Evolutionary conservation across 2,329 filamentous ascomycete species (phyloP), one percentile per base, ranked within the genome.

Genomic region (Torrubiellomyces zombiae): DNA sequence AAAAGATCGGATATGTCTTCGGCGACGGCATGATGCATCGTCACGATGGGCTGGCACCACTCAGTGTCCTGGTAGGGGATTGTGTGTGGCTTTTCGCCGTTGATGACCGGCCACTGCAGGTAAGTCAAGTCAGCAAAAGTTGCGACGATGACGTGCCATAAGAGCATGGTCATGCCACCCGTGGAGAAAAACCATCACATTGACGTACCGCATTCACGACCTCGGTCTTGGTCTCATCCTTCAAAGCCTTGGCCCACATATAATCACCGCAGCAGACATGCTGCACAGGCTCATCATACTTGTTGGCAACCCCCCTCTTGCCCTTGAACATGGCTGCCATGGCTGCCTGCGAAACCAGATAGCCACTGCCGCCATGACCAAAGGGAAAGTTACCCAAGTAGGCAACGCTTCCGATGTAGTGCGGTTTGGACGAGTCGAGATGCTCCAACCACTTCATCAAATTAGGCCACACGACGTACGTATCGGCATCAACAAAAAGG

Each of bases 401-500:
- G 7, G 58, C 53, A 5, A 56, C 44, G 26, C 60, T 63, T 9
- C 66, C 65, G 9, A 69, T 40, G 34, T 67, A 68, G 18, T 53
- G 45, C 21, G 50, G 48, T 26, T 58, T 47, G 3, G 31, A 37
- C 1, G 56, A 47, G 32, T 66, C 47, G 10, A 67, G 38, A 15
- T 35, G 43, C 20, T 42, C 36, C 21, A 70, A 43, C 56, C 60
- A 68, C 18, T 53, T 43, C 16, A 58, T 46, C 14, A 70, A 38
- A 26, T 60, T 67, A 9, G 55, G 47, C 58, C 63, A 65, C 20
- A 65, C 45, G 8, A 69, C 52, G 35, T 69, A 70, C 7, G 63
- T 65, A 39, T 70, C 66, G 24, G 63, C 61, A 26, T 71, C 66
- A 32, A 70, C 53, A 32, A 66, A 70, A 9, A 72, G 40, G 37